Evolutionary conservation across 2,329 filamentous ascomycete species (phyloP).

Genomic region (Aspergillus japonicus): DNA sequence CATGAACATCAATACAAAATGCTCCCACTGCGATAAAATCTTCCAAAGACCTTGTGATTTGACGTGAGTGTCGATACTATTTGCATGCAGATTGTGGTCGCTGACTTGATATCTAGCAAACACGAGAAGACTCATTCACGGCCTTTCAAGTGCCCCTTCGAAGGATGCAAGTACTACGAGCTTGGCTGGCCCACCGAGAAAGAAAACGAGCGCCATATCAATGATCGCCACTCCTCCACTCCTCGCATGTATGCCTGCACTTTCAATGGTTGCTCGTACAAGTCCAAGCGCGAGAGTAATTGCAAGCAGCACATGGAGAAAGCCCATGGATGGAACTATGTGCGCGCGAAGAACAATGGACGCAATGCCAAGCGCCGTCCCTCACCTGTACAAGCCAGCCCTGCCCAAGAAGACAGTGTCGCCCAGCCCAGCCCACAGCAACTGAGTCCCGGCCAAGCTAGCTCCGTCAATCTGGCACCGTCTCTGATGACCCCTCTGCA

Average conservation of each 20-base stretch:
- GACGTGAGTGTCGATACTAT: slow-evolving; percentile 50
- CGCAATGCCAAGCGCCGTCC: slow-evolving; percentile 41
- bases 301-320: slow-evolving; percentile 99
- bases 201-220: slow-evolving; percentile 91
- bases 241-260: slow-evolving; percentile 81
- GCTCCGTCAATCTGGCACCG: slow-evolving; percentile 2
- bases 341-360: slow-evolving; percentile 88
- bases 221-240: slow-evolving; percentile 85
- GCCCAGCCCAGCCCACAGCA: slow-evolving; percentile 1
- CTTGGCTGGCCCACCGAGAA: slow-evolving; percentile 97
- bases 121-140: slow-evolving; percentile 97
- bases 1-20: slow-evolving; percentile 79
- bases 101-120: slow-evolving; percentile 53
- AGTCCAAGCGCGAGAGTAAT: slow-evolving; percentile 93
- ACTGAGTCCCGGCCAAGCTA: neutral
- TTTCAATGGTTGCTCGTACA: slow-evolving; percentile 82
- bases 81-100: neutral
- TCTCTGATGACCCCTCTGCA: slow-evolving; percentile 1
- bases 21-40: slow-evolving; percentile 81
- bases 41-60: slow-evolving; percentile 97
- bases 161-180: slow-evolving; percentile 83
- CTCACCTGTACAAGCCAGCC: slow-evolving; percentile 6
- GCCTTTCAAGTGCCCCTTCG: slow-evolving; percentile 85
- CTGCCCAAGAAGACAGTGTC: slow-evolving; percentile 7
- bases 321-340: slow-evolving; percentile 84